phyloP scores from a whole-genome alignment of 1,139 yeast species.

The Tardiomyces digboiensis region DNA sequence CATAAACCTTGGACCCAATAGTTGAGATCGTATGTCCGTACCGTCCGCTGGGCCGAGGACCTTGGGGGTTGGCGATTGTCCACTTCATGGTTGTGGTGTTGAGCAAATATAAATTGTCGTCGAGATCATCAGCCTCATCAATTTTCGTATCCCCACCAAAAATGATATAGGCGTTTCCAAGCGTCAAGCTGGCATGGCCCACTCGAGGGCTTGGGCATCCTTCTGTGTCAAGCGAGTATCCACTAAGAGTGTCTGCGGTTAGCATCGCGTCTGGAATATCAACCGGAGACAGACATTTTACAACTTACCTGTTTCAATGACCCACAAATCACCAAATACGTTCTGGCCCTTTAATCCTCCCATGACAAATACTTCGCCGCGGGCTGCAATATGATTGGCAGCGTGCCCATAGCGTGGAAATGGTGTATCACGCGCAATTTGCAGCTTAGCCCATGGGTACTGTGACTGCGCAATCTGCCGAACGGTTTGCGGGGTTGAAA shows the following conservation, averaged over 20 bases:
- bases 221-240: slow-evolving; percentile 59
- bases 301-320: slow-evolving; percentile 28
- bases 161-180: slow-evolving; percentile 92
- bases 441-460: slow-evolving; percentile 70
- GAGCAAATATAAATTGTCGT: slow-evolving; percentile 84
- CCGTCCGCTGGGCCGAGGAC: slow-evolving; percentile 82
- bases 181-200: slow-evolving; percentile 86
- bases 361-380: slow-evolving; percentile 77
- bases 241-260: slow-evolving; percentile 29
- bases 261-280: no score
- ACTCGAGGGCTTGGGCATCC: slow-evolving; percentile 92
- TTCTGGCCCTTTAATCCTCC: slow-evolving; percentile 93
- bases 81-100: slow-evolving; percentile 86
- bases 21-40: slow-evolving; percentile 83
- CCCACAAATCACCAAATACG: slow-evolving; percentile 95
- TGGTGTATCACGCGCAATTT: slow-evolving; percentile 61
- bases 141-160: slow-evolving; percentile 97
- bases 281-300: no score
- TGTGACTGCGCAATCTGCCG: slow-evolving; percentile 1
- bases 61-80: slow-evolving; percentile 80
- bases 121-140: slow-evolving; percentile 61
- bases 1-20: slow-evolving; percentile 62
- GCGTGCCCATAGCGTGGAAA: slow-evolving; percentile 95
- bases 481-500: background rate
- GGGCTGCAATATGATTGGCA: slow-evolving; percentile 63